Evolutionary conservation across 2,329 filamentous ascomycete genomes (phyloP).

Genomic region (Teratosphaeria epicoccoides): DNA sequence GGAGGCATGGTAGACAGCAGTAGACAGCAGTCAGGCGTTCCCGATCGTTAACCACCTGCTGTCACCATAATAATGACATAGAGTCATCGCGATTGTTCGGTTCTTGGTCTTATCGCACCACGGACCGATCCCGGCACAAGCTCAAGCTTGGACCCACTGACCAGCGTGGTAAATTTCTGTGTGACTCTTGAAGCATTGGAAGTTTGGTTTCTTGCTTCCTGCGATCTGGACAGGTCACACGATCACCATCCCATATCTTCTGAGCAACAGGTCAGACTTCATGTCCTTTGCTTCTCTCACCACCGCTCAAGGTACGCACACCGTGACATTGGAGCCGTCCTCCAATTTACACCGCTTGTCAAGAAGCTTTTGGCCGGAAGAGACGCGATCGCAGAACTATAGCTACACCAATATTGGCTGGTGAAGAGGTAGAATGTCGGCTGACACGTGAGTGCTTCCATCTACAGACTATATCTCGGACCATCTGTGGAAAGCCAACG

Average conservation of each 20-base stretch:
- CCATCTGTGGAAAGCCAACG: constrained; percentile 58
- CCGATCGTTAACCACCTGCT: neutral
- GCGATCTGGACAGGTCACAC: neutral
- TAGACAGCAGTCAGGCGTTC: neutral
- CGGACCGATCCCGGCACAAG: neutral
- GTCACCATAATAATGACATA: no score
- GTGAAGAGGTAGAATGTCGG: neutral
- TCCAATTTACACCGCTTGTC: neutral
- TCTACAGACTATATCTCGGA: constrained; percentile 54
- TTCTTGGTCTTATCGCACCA: neutral
- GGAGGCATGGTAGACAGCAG: no score
- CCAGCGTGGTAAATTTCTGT: neutral
- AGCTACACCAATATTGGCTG: neutral
- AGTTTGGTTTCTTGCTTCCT: neutral
- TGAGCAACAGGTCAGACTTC: neutral
- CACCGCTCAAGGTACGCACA: neutral
- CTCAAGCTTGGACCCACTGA: neutral
- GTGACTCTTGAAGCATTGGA: neutral
- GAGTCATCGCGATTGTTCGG: neutral
- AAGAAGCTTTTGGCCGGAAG: neutral
- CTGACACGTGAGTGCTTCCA: neutral
- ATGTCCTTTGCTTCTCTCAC: neutral
- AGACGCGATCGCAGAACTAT: neutral
- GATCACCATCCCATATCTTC: neutral
- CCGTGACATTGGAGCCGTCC: neutral